phyloP scores from a whole-genome alignment of 805 yeast genomes.

The Starmerella scarabaei region DNA sequence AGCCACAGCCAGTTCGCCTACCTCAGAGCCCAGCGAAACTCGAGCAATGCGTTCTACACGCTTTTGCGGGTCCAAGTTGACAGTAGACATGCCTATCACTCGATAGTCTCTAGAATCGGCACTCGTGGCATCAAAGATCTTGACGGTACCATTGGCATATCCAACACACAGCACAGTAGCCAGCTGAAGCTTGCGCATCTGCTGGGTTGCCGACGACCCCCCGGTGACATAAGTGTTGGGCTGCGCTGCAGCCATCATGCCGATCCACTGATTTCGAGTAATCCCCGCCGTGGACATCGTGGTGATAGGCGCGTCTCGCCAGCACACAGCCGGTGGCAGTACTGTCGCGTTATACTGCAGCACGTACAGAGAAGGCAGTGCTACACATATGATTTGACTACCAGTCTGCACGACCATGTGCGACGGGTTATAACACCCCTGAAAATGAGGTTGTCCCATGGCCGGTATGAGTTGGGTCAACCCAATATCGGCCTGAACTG shows the following conservation, averaged over 20 bases:
- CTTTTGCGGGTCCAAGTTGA: constrained; percentile 29
- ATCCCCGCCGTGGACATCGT: constrained; percentile 42
- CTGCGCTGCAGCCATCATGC: constrained; percentile 48
- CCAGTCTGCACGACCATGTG: constrained; percentile 38
- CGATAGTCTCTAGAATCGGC: constrained; percentile 52
- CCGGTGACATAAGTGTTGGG: constrained; percentile 50
- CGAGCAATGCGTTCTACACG: constrained; percentile 36
- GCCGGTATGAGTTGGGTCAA: constrained; percentile 10
- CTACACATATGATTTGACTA: constrained; percentile 8
- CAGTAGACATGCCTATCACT: constrained; percentile 47
- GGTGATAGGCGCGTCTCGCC: constrained; percentile 64
- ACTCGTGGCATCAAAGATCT: constrained; percentile 70
- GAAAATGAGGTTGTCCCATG: constrained; percentile 31
- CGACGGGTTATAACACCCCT: constrained; percentile 67
- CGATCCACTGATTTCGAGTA: constrained; percentile 59
- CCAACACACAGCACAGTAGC: constrained; percentile 46
- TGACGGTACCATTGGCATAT: constrained; percentile 65
- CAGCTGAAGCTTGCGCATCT: constrained; percentile 38
- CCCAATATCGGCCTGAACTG: constrained; percentile 5
- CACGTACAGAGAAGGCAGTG: constrained; percentile 19
- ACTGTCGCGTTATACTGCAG: constrained; percentile 40
- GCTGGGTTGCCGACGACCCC: constrained; percentile 54
- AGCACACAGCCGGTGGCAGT: constrained; percentile 71
- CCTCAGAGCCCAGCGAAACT: constrained; percentile 65
- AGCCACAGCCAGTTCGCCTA: constrained; percentile 62